These are phyloP conservation scores for Saccharomycopsis malanga DNA, from an alignment of 805 yeast genomes.

Conservation along the genomic window DNA sequence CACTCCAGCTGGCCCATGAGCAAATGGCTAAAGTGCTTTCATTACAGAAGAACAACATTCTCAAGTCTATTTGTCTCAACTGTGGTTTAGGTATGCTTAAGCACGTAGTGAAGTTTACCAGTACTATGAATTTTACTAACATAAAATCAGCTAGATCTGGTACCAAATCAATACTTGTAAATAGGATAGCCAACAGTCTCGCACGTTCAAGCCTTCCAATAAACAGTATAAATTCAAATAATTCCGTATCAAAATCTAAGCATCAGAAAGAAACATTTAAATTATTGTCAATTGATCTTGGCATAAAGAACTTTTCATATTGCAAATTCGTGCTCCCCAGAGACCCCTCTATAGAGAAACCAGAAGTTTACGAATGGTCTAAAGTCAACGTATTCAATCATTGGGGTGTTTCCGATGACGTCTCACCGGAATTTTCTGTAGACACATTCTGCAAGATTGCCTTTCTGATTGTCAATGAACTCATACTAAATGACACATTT, in stretches of 20 bases:
- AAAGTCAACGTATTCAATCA: slow-evolving; percentile 11
- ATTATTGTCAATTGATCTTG: slow-evolving; percentile 17
- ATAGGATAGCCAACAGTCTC: no score
- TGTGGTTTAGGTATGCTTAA: not conserved
- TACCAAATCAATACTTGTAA: no score
- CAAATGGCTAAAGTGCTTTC: not conserved
- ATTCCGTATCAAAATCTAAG: no score
- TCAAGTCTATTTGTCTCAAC: not conserved
- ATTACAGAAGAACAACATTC: not conserved
- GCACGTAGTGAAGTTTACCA: no score
- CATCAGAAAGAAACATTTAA: not conserved
- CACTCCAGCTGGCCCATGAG: no score
- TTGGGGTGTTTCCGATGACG: not conserved
- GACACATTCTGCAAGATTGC: slow-evolving; percentile 5
- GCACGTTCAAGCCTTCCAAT: no score
- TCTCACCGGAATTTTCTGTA: slow-evolving; percentile 1
- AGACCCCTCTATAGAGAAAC: not conserved
- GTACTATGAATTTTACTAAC: no score
- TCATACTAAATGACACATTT: not conserved
- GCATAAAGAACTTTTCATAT: slow-evolving; percentile 20
- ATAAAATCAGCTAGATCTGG: no score
- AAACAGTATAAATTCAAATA: no score
- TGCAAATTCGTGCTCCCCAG: slow-evolving; percentile 5
- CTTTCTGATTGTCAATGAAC: not conserved
- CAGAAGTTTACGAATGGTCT: slow-evolving; percentile 15